Base-by-base conservation (phyloP, 352 stramenopile genomes). In the Globisporangium acanthophoron region DNA sequence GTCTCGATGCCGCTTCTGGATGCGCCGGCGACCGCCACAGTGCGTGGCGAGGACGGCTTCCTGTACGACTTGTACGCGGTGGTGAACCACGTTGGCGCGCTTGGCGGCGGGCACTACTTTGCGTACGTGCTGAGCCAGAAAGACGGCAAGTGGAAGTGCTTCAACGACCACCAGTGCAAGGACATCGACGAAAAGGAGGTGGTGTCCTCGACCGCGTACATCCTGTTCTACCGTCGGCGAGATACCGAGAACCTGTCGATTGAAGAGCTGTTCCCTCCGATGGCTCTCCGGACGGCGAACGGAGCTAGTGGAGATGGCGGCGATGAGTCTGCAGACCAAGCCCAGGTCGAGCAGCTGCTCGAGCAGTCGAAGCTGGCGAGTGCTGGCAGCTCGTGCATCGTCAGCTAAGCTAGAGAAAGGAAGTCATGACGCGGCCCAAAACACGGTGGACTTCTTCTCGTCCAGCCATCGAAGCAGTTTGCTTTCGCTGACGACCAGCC, bases 1-100 rank as follows among this genome's bases (percentile, higher is more conserved):
- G 58, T 45, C 20, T 62, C 59, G 31, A 59, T 59, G 18, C 70
- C 80, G 12, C 67, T 76, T 3, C 60, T 91, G 47, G 67, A 89
- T 47, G 77, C 80, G 3, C 80, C 80, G 16, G 82, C 82, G 39
- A 83, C 82, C 20, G 71, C 78, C n/a, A 67, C 67, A 4, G 65
- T 86, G 27, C 76, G 70, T 16, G 67, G 69, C 4, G 66, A 82
- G 31, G 78, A 88, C 13, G 67, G 70, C 1, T 82, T 86, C 56
- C 56, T 97, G 13, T 99, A 99, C 60, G 96, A 99, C 68, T 73
- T 99, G 35, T 99, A 98, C 65, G 95, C 87, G 8, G 96, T 99
- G 9, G 92, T 99, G 39, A 98, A 99, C 73, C 97, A 99, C 64
- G 93, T 98, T 56, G 97, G 97, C 24, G 94, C 89, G 2, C 74